phyloP scores from a whole-genome alignment of 371 early-diverging fungal species.

The Basidiobolus meristosporus region DNA sequence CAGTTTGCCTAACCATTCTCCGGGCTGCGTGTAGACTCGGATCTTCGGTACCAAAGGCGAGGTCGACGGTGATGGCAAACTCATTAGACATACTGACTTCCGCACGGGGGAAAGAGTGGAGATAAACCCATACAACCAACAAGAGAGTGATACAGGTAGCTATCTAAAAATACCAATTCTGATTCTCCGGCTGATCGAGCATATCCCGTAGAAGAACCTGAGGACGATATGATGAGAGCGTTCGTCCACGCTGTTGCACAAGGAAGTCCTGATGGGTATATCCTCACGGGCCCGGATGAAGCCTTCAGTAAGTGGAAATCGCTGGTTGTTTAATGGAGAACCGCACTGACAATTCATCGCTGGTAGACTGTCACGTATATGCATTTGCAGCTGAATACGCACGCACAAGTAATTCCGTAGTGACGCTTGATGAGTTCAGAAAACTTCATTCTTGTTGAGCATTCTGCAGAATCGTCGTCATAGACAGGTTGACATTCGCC shows the following conservation, averaged over 20 bases:
- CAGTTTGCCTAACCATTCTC: not conserved
- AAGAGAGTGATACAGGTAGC: not conserved
- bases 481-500: no score
- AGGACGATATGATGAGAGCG: constrained; percentile 1
- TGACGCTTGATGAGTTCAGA: constrained; percentile 2
- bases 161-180: not conserved
- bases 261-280: not conserved
- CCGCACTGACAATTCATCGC: not conserved
- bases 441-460: not conserved
- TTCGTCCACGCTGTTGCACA: constrained; percentile 1
- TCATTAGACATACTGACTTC: constrained; percentile 1
- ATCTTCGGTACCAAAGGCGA: constrained; percentile 3
- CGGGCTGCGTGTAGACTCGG: not conserved
- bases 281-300: constrained; percentile 1
- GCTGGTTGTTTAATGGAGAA: not conserved
- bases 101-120: not conserved
- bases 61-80: constrained; percentile 3
- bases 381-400: constrained; percentile 5
- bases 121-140: not conserved
- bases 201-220: constrained; percentile 3
- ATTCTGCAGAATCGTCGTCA: no score
- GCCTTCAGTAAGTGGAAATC: constrained; percentile 1
- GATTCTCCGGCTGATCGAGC: not conserved
- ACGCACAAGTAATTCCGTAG: not conserved
- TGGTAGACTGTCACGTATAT: constrained; percentile 4